These are phyloP conservation scores for Alternaria longipes DNA, from an alignment of 2,329 filamentous ascomycete species.

Conservation along the genomic window DNA sequence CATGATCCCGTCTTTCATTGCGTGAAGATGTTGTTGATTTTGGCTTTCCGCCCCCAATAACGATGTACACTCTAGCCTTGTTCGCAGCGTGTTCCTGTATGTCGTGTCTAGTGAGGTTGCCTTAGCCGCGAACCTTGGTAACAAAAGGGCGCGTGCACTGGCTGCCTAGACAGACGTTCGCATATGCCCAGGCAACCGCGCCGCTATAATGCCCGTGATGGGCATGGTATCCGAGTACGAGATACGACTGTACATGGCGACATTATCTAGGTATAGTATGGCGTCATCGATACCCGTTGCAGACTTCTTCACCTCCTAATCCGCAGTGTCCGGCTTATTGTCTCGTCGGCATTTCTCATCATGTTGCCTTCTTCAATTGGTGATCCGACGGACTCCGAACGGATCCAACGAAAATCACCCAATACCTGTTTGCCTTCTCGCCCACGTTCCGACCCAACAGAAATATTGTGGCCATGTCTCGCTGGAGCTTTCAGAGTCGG, in stretches of 20 bases:
- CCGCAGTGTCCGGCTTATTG: not conserved
- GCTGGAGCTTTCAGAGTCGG: not conserved
- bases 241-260: not conserved
- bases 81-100: not conserved
- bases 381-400: slow-evolving; percentile 1
- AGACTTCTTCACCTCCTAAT: not conserved
- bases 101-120: not conserved
- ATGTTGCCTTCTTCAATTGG: not conserved
- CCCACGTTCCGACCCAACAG: not conserved
- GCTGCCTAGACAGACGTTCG: slow-evolving; percentile 6
- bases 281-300: not conserved
- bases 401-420: not conserved
- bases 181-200: slow-evolving; percentile 7
- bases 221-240: slow-evolving; percentile 1
- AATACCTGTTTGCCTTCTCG: slow-evolving; percentile 13
- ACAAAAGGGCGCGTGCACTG: not conserved
- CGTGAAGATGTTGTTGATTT: slow-evolving; percentile 9
- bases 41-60: slow-evolving; percentile 16
- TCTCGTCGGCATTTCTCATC: not conserved
- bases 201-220: not conserved
- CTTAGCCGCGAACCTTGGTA: not conserved
- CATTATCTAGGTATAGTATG: not conserved
- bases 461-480: not conserved
- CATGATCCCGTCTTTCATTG: not conserved
- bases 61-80: not conserved